Evolutionary conservation across 768 basidiomycete genomes (phyloP).

Genomic region (Lentinula boryana): DNA sequence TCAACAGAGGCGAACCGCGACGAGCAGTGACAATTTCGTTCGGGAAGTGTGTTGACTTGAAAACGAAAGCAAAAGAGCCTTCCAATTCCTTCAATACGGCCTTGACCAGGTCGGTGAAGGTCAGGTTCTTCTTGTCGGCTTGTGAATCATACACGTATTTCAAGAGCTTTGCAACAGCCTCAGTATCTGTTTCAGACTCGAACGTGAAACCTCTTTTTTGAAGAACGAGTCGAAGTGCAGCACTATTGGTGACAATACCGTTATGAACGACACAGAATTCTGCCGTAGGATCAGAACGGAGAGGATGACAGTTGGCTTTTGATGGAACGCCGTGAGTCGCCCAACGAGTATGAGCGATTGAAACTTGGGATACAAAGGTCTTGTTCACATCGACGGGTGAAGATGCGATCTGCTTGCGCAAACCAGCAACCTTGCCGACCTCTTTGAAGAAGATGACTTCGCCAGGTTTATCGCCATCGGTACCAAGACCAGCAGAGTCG

Average conservation of each 20-base stretch:
- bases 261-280: constrained; percentile 98
- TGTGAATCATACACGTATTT: constrained; percentile 98
- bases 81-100: constrained; percentile 95
- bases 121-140: constrained; percentile 73
- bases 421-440: constrained; percentile 93
- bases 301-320: constrained; percentile 89
- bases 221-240: constrained; percentile 84
- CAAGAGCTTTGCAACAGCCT: constrained; percentile 91
- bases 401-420: constrained; percentile 82
- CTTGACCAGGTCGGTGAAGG: constrained; percentile 91
- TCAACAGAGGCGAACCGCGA: constrained; percentile 91
- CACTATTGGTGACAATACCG: constrained; percentile 95
- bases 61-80: constrained; percentile 98
- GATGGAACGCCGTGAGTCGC: constrained; percentile 95
- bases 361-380: constrained; percentile 79
- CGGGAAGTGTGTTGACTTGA: constrained; percentile 95
- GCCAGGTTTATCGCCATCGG: constrained; percentile 86
- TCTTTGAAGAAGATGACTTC: constrained; percentile 88
- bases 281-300: constrained; percentile 70
- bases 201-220: constrained; percentile 95
- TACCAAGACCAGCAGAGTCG: constrained; percentile 86
- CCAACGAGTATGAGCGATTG: constrained; percentile 99
- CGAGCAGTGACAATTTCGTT: constrained; percentile 95
- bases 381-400: constrained; percentile 70
- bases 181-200: constrained; percentile 94